Percentiles rank a stretch among this genome's conserved stretches.
These are phyloP conservation scores for Cutaneotrichosporon arboriforme DNA, from an alignment of 1,284 basidiomycete genomes.

Conservation along the genomic window DNA sequence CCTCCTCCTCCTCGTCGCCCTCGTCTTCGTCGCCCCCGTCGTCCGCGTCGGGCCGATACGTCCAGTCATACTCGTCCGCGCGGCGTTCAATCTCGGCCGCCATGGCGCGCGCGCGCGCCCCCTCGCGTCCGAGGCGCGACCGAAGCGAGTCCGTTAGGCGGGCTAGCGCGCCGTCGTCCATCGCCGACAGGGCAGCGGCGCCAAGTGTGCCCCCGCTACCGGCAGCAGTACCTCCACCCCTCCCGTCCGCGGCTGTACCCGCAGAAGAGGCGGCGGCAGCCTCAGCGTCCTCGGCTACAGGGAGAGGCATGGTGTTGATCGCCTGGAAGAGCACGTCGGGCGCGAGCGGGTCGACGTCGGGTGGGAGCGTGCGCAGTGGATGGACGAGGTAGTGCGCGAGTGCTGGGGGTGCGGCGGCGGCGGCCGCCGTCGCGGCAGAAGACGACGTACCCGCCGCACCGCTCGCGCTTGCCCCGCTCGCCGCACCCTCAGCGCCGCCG, in stretches of 20 bases:
- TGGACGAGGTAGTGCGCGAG: slow-evolving; percentile 31
- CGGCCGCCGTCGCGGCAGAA: no score
- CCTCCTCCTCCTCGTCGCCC: slow-evolving; percentile 18
- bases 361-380: slow-evolving; percentile 33
- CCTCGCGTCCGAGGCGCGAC: slow-evolving; percentile 19
- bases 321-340: slow-evolving; percentile 35
- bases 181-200: slow-evolving; percentile 14
- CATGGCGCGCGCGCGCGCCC: slow-evolving; percentile 20
- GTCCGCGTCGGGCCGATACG: slow-evolving; percentile 25
- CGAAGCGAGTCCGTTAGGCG: slow-evolving; percentile 13
- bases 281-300: slow-evolving; percentile 2
- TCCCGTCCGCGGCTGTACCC: background rate
- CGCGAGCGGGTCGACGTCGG: slow-evolving; percentile 22
- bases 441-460: no score
- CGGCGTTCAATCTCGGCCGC: slow-evolving; percentile 23
- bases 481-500: background rate
- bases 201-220: background rate
- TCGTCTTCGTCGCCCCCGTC: slow-evolving; percentile 21
- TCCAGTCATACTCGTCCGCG: slow-evolving; percentile 31
- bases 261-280: background rate
- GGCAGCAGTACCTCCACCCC: background rate
- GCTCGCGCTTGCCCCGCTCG: background rate
- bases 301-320: slow-evolving; percentile 28
- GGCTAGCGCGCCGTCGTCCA: slow-evolving; percentile 23
- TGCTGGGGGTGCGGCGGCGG: background rate